These are phyloP conservation scores for Ustilago xerochloae DNA, from an alignment of 1,284 basidiomycete genomes.

Conservation along the genomic window DNA sequence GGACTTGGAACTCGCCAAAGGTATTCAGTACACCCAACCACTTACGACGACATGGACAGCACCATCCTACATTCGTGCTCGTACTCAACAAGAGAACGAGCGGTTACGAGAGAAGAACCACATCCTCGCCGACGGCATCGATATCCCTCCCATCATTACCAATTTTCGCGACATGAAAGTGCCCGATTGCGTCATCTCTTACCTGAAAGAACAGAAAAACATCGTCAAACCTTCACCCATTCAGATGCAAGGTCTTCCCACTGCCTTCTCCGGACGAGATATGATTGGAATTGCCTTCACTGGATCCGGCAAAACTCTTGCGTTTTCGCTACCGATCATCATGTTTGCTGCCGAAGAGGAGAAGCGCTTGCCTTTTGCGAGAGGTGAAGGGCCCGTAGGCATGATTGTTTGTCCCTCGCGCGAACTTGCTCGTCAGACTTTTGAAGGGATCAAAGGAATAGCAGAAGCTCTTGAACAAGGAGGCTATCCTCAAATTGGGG, in stretches of 20 bases:
- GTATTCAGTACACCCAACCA: constrained; percentile 88
- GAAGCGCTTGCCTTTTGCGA: constrained; percentile 83
- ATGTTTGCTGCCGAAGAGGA: constrained; percentile 87
- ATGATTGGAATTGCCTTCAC: constrained; percentile 72
- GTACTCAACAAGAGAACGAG: constrained; percentile 78
- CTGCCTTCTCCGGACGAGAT: constrained; percentile 74
- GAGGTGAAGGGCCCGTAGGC: constrained; percentile 94
- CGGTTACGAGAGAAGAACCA: constrained; percentile 87
- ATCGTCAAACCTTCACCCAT: constrained; percentile 93
- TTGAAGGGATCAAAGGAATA: constrained; percentile 90
- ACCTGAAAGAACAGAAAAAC: constrained; percentile 80
- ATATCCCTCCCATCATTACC: constrained; percentile 92
- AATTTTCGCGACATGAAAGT: constrained; percentile 98
- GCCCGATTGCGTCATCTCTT: constrained; percentile 82
- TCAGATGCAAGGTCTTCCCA: constrained; percentile 95
- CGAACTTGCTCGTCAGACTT: constrained; percentile 78
- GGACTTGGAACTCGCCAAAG: constrained; percentile 90
- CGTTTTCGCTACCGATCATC: constrained; percentile 70
- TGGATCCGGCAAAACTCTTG: constrained; percentile 70
- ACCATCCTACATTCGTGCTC: constrained; percentile 82
- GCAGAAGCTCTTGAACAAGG: constrained; percentile 82
- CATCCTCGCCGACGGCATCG: constrained; percentile 89
- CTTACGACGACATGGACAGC: constrained; percentile 89
- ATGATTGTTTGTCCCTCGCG: constrained; percentile 80
- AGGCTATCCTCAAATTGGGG: constrained; percentile 79